These are phyloP conservation scores for Lojkania enalia DNA, from an alignment of 2,329 filamentous ascomycete species.

Conservation along the genomic window DNA sequence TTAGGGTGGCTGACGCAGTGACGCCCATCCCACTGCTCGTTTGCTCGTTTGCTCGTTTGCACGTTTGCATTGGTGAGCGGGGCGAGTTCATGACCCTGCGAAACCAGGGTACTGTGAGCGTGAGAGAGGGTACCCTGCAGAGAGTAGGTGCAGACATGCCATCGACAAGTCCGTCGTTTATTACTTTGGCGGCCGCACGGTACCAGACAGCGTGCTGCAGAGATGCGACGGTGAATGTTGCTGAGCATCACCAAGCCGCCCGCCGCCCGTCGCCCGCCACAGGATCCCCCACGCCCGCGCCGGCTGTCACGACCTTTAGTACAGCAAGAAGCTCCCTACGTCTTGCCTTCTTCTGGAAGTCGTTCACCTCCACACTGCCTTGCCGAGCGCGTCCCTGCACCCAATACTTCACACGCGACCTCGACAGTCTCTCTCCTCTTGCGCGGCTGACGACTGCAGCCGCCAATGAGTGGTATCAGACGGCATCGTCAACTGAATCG, in stretches of 20 bases:
- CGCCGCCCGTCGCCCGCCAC: background rate
- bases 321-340: conserved; percentile 12
- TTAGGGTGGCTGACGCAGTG: background rate
- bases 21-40: background rate
- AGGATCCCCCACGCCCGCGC: conserved; percentile 23
- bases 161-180: too few species aligned
- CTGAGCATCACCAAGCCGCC: background rate
- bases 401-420: background rate
- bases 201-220: too few species aligned
- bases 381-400: background rate
- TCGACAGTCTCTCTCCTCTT: conserved; percentile 1
- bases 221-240: too few species aligned
- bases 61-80: too few species aligned
- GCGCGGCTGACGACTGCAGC: background rate
- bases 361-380: conserved; percentile 1
- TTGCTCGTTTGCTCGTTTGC: too few species aligned
- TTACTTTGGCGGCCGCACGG: too few species aligned
- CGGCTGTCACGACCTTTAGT: conserved; percentile 15
- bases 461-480: conserved; percentile 15
- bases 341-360: conserved; percentile 13
- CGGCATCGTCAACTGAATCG: conserved; percentile 1
- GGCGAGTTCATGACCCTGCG: too few species aligned
- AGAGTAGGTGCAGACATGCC: too few species aligned
- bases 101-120: too few species aligned
- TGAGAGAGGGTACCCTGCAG: too few species aligned